A percentile compares a stretch with the other conserved stretches of the same genome.
These are phyloP conservation scores for Prunus kanzakura DNA, from an alignment of 306 rosid genomes.

Conservation along the genomic window DNA sequence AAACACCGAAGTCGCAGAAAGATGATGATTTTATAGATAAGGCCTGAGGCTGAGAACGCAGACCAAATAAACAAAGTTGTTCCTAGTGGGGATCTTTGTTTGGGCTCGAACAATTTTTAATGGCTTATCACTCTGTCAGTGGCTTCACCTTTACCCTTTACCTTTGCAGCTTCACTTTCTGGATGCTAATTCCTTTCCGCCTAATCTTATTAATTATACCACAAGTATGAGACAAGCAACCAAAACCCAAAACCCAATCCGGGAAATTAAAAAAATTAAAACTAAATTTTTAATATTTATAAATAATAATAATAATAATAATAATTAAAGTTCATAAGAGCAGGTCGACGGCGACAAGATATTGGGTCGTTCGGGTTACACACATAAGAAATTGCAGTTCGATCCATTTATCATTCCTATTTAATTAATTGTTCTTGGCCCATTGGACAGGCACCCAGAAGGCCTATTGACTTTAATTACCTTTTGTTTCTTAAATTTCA, in stretches of 20 bases:
- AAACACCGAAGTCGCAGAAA: neutral
- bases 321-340: too few species aligned
- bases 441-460: too few species aligned
- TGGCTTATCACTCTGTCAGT: neutral
- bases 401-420: too few species aligned
- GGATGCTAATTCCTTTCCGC: neutral
- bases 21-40: neutral
- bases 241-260: neutral
- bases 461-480: too few species aligned
- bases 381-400: too few species aligned
- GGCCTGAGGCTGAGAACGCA: neutral
- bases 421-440: too few species aligned
- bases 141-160: neutral
- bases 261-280: neutral
- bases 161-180: neutral
- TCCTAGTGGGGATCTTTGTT: conserved; percentile 1
- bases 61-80: neutral
- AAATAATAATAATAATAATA: neutral
- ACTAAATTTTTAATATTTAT: neutral
- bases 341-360: too few species aligned
- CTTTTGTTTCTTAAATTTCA: too few species aligned
- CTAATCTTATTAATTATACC: neutral
- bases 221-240: neutral
- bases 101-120: neutral
- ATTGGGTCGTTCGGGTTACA: too few species aligned